Percentiles rank a stretch among this genome's conserved stretches.
Conservation (phyloP, 2,329 filamentous ascomycete species). For the Leptographium flavum region DNA sequence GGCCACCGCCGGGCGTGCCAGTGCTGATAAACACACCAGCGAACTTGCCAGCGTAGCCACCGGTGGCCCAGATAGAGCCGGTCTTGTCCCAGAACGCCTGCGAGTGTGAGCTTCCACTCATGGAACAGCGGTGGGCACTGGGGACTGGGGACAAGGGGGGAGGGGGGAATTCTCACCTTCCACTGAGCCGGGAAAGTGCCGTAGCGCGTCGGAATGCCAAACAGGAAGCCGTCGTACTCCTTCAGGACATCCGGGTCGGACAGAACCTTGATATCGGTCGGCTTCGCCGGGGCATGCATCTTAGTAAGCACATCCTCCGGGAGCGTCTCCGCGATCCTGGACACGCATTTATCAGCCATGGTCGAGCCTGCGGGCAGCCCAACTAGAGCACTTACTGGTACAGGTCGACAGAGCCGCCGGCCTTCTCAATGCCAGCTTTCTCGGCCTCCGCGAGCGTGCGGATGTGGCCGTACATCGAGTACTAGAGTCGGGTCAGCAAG, state of each 20-base stretch:
- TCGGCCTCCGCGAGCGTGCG: slow-evolving; percentile 73
- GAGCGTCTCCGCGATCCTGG: slow-evolving; percentile 72
- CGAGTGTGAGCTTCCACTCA: background rate
- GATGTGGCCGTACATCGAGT: slow-evolving; percentile 92
- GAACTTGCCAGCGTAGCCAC: slow-evolving; percentile 74
- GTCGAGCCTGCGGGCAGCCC: background rate
- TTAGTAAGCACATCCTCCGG: slow-evolving; percentile 67
- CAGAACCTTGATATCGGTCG: slow-evolving; percentile 49
- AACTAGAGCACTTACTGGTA: slow-evolving; percentile 49
- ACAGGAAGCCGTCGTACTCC: slow-evolving; percentile 74
- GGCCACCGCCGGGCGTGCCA: slow-evolving; percentile 72
- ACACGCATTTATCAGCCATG: background rate
- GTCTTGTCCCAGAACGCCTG: slow-evolving; percentile 75
- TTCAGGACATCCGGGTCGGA: slow-evolving; percentile 45
- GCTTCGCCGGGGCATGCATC: slow-evolving; percentile 80
- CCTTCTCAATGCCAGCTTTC: slow-evolving; percentile 76
- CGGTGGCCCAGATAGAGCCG: slow-evolving; percentile 67
- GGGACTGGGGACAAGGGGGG: background rate
- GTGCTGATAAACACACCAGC: slow-evolving; percentile 85
- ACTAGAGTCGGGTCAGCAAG: slow-evolving; percentile 33
- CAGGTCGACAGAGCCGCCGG: slow-evolving; percentile 68
- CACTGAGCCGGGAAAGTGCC: slow-evolving; percentile 96
- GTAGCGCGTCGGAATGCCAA: slow-evolving; percentile 91
- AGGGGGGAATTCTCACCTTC: slow-evolving; percentile 37
- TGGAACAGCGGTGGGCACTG: no score